Evolutionary conservation across 2,329 filamentous ascomycete species (phyloP).

Genomic region (Emmonsiellopsis sp.): DNA sequence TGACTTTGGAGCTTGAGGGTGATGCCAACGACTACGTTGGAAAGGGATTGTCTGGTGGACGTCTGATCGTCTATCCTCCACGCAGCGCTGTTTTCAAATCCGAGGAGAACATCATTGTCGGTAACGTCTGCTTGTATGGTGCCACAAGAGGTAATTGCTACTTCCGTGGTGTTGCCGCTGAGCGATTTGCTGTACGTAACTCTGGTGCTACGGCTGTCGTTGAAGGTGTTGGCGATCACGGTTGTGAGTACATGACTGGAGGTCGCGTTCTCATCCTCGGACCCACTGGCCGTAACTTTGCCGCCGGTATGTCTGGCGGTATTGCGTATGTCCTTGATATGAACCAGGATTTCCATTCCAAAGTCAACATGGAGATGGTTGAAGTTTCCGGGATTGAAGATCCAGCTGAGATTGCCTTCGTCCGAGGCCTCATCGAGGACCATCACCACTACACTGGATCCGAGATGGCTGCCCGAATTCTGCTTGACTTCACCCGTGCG

Average conservation of each 20-base stretch:
- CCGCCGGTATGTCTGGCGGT: constrained; percentile 96
- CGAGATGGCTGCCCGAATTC: constrained; percentile 81
- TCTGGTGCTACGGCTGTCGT: constrained; percentile 94
- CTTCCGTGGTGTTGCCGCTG: constrained; percentile 93
- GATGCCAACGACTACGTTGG: constrained; percentile 96
- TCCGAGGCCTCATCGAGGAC: constrained; percentile 87
- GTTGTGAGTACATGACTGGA: constrained; percentile 98
- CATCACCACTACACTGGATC: constrained; percentile 98
- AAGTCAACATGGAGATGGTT: constrained; percentile 97
- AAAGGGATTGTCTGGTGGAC: constrained; percentile 88
- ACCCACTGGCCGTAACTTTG: constrained; percentile 89
- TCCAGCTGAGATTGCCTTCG: constrained; percentile 76
- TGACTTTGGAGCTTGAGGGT: constrained; percentile 90
- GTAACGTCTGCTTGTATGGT: constrained; percentile 92
- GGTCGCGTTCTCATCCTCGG: constrained; percentile 82
- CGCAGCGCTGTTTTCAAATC: constrained; percentile 87
- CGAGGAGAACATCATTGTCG: constrained; percentile 88
- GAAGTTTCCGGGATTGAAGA: constrained; percentile 79
- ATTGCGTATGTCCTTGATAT: constrained; percentile 92
- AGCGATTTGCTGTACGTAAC: constrained; percentile 94
- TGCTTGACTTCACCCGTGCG: constrained; percentile 91
- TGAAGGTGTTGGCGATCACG: constrained; percentile 91
- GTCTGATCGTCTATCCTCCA: constrained; percentile 86
- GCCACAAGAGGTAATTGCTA: constrained; percentile 85
- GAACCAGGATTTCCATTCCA: constrained; percentile 77